These are phyloP conservation scores for Penicillium sp. DNA, from an alignment of 2,329 filamentous ascomycete genomes.

Conservation along the genomic window DNA sequence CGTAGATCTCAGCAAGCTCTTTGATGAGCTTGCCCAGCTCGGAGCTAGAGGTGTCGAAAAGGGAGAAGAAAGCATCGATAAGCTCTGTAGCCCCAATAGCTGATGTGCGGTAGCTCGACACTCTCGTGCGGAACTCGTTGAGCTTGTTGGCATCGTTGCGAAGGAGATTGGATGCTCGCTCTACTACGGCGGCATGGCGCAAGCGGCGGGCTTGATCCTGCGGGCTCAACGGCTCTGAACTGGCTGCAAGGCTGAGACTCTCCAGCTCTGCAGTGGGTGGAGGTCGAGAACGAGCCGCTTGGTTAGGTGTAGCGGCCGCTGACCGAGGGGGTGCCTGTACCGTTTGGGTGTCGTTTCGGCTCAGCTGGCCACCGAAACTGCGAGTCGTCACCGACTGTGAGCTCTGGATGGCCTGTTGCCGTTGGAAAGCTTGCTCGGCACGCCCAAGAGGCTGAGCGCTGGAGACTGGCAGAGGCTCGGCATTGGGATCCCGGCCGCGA, in stretches of 20 bases:
- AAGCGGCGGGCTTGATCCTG: slow-evolving; percentile 79
- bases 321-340: slow-evolving; percentile 49
- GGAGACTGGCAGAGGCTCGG: slow-evolving; percentile 73
- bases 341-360: slow-evolving; percentile 51
- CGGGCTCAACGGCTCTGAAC: slow-evolving; percentile 57
- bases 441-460: slow-evolving; percentile 78
- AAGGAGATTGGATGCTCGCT: slow-evolving; percentile 79
- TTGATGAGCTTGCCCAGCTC: slow-evolving; percentile 87
- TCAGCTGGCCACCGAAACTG: slow-evolving; percentile 83
- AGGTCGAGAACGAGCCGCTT: slow-evolving; percentile 27
- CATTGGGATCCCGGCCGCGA: slow-evolving; percentile 82
- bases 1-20: slow-evolving; percentile 90
- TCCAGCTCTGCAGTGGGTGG: slow-evolving; percentile 48
- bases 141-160: slow-evolving; percentile 76
- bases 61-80: slow-evolving; percentile 81
- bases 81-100: slow-evolving; percentile 72
- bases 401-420: slow-evolving; percentile 87
- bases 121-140: slow-evolving; percentile 71
- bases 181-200: slow-evolving; percentile 80
- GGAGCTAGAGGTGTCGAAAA: slow-evolving; percentile 79
- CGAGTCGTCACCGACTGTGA: slow-evolving; percentile 77
- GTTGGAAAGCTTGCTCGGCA: slow-evolving; percentile 88
- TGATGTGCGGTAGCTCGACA: slow-evolving; percentile 75
- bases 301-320: slow-evolving; percentile 30
- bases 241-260: slow-evolving; percentile 51